Evolutionary conservation across 495 filamentous ascomycete species (phyloP), one percentile per base, ranked within the genome.

Genomic region (Penicillium flavigenum): DNA sequence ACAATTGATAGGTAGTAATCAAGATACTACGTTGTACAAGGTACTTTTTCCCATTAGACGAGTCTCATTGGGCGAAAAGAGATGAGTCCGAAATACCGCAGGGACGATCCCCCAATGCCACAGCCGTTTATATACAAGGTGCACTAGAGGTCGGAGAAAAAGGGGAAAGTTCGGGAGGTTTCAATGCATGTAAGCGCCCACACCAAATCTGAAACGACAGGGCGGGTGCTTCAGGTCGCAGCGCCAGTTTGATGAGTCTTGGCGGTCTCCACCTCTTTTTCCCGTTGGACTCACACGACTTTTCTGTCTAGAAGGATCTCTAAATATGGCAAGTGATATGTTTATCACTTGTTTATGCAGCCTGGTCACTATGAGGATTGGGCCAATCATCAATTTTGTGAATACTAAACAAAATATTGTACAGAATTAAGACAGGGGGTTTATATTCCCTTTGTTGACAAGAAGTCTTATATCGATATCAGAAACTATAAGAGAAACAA

Each of bases 171-270:
- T 14, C 31, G 46, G 53, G 42, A 50, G 48, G 61, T 66, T 62
- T 63, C 59, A 68, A 46, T 68, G 67, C 67, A 62, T 56, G 65
- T 70, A 70, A 68, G 67, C 67, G 67, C 67, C 65, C 60, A 64
- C 59, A 50, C 45, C n/a, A 47, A 63, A 31, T 65, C 65, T 72
- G 69, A 72, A 72, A 72, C 69, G 45, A 57, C 51, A 50, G 46
- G 52, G 67, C 66, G 66, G 66, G 61, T 71, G 68, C 64, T 71
- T 71, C 68, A 71, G 62, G 59, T 69, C 51, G 53, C 61, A 62
- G 67, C 63, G 65, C 69, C 65, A 70, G 69, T 70, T 72, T 72
- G 63, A 70, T 55, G 38, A 63, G 34, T 17, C 57, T 64, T 63
- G 62, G 62, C 63, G 47, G 39, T 42, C 17, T 55, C 61, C 61